These are phyloP conservation scores for Spiraea crenata DNA, from an alignment of 331 rosid species.

Conservation along the genomic window DNA sequence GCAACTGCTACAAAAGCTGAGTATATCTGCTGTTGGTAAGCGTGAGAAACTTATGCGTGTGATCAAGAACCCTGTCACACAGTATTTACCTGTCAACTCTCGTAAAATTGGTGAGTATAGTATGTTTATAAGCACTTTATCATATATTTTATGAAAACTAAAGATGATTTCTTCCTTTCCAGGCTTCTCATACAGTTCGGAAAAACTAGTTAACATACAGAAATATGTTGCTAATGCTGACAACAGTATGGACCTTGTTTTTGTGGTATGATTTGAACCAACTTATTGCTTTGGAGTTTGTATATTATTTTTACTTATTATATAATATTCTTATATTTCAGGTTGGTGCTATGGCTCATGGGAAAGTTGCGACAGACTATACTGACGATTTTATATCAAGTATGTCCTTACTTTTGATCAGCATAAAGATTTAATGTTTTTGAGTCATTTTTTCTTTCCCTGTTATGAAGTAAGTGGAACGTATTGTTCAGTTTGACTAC, in stretches of 20 bases:
- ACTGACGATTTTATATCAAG: constrained; percentile 73
- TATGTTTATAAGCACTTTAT: background rate
- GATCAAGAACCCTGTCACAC: constrained; percentile 78
- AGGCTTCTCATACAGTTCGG: constrained; percentile 73
- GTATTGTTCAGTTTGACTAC: background rate
- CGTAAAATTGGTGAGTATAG: constrained; percentile 59
- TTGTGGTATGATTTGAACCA: constrained; percentile 61
- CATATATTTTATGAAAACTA: constrained; percentile 1
- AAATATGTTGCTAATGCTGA: constrained; percentile 41
- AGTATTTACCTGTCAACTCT: constrained; percentile 64
- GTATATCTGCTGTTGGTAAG: constrained; percentile 74
- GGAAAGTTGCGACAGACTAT: constrained; percentile 71
- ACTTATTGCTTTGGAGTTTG: background rate
- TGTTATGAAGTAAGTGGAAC: background rate
- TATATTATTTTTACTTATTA: background rate
- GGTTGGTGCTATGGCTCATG: constrained; percentile 97
- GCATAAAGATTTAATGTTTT: background rate
- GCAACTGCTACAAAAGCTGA: constrained; percentile 73
- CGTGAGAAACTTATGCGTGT: constrained; percentile 76
- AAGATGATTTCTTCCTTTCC: constrained; percentile 17
- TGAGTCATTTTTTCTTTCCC: background rate
- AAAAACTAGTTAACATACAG: constrained; percentile 53
- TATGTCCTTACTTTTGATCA: constrained; percentile 24
- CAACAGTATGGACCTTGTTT: constrained; percentile 49
- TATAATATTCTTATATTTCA: constrained; percentile 25